Evolutionary conservation across 306 rosid species (phyloP).

Genomic region (Comarum palustre): DNA sequence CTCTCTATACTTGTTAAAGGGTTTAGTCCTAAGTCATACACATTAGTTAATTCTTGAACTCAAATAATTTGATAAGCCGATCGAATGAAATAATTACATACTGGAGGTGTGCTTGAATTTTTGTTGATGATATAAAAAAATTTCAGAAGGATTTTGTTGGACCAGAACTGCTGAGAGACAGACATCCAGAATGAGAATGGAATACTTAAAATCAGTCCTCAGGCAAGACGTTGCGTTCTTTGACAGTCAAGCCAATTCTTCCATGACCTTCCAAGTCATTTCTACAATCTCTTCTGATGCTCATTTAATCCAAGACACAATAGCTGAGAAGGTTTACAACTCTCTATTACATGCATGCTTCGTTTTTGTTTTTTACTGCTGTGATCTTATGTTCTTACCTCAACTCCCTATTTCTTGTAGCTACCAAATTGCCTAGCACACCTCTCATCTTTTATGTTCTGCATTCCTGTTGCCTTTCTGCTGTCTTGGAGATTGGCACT

Average conservation of each 20-base stretch:
- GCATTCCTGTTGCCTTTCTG: slow-evolving; percentile 50
- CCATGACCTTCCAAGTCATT: slow-evolving; percentile 63
- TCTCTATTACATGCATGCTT: not conserved
- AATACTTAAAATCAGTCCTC: slow-evolving; percentile 60
- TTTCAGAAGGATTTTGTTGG: slow-evolving; percentile 76
- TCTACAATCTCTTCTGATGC: slow-evolving; percentile 68
- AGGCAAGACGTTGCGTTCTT: slow-evolving; percentile 76
- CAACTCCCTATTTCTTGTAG: slow-evolving; percentile 25
- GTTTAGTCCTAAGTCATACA: not conserved
- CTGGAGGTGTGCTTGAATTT: not conserved
- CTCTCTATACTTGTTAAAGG: not conserved
- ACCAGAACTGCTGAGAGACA: slow-evolving; percentile 83
- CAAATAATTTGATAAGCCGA: not conserved
- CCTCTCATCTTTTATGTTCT: slow-evolving; percentile 50
- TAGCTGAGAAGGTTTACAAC: slow-evolving; percentile 58
- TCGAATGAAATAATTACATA: not conserved
- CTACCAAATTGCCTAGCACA: slow-evolving; percentile 54
- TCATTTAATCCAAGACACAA: slow-evolving; percentile 63
- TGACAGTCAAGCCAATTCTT: slow-evolving; percentile 47
- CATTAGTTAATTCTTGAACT: not conserved
- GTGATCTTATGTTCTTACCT: not conserved
- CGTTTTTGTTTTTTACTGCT: not conserved
- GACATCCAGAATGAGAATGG: slow-evolving; percentile 57
- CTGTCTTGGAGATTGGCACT: slow-evolving; percentile 73
- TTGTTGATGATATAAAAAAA: not conserved